A percentile compares a stretch with the other conserved stretches of the same genome.
These are phyloP conservation scores for Ampelomyces quisqualis DNA, from an alignment of 2,329 filamentous ascomycete species.

Conservation along the genomic window DNA sequence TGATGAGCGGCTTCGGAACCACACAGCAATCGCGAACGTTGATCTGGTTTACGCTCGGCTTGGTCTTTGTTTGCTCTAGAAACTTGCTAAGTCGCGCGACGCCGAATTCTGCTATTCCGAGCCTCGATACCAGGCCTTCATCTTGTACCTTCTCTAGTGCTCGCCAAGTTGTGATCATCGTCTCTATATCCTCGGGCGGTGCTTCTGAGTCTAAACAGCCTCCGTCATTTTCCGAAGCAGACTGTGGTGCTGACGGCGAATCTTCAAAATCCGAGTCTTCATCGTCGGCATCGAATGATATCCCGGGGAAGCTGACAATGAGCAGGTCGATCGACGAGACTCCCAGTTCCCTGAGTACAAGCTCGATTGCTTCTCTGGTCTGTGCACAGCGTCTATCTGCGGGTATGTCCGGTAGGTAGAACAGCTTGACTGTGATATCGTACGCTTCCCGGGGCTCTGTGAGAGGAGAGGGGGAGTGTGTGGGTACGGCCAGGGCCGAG, in stretches of 20 bases:
- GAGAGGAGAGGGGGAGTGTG: constrained; percentile 68
- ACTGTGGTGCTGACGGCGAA: constrained; percentile 22
- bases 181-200: constrained; percentile 57
- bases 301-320: constrained; percentile 88
- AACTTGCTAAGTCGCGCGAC: constrained; percentile 79
- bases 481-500: constrained; percentile 69
- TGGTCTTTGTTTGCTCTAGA: constrained; percentile 67
- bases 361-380: constrained; percentile 72
- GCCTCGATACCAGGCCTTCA: constrained; percentile 68
- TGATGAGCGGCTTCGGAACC: constrained; percentile 81
- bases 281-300: constrained; percentile 90
- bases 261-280: constrained; percentile 70
- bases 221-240: constrained; percentile 48
- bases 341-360: constrained; percentile 78
- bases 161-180: constrained; percentile 66
- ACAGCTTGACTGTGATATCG: constrained; percentile 93
- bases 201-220: constrained; percentile 29
- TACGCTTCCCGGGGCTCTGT: constrained; percentile 81
- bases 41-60: constrained; percentile 89
- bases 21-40: constrained; percentile 95
- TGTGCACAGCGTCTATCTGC: constrained; percentile 66
- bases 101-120: constrained; percentile 91
- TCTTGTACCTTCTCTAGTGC: constrained; percentile 72
- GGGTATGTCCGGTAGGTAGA: constrained; percentile 77
- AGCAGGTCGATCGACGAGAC: constrained; percentile 78